phyloP scores from a whole-genome alignment of 306 rosid species.

The Prunus persica region DNA sequence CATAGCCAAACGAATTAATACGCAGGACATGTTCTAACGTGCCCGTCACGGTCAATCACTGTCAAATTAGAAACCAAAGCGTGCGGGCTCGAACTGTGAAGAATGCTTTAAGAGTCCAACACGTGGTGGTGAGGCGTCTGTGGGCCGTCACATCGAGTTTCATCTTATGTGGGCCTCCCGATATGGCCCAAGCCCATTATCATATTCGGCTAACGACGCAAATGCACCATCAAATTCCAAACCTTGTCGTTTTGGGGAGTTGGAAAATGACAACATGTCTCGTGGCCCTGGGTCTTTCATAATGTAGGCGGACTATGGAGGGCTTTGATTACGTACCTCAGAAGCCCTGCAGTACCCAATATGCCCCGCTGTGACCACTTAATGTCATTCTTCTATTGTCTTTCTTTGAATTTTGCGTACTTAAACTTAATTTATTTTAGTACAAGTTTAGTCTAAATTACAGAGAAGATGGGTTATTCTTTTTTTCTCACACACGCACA shows the following conservation, averaged over 20 bases:
- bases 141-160: not conserved
- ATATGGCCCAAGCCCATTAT: not conserved
- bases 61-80: not conserved
- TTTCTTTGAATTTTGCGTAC: too few relatives aligned
- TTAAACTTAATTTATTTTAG: too few relatives aligned
- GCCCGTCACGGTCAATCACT: not conserved
- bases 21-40: not conserved
- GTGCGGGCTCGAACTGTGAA: not conserved
- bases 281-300: not conserved
- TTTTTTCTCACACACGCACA: too few relatives aligned
- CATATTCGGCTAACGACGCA: not conserved
- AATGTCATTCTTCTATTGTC: too few relatives aligned
- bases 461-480: accelerated
- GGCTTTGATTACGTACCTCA: too few relatives aligned
- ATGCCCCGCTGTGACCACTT: not conserved
- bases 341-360: too few relatives aligned
- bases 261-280: not conserved
- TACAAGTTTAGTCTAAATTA: too few relatives aligned
- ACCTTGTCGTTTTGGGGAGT: not conserved
- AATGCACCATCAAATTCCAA: not conserved
- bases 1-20: too few relatives aligned
- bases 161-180: not conserved
- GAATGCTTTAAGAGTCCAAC: not conserved
- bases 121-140: not conserved
- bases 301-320: not conserved